Evolutionary conservation across 352 stramenopile genomes (phyloP).

Genomic region (Thalassiosira oceanica): DNA sequence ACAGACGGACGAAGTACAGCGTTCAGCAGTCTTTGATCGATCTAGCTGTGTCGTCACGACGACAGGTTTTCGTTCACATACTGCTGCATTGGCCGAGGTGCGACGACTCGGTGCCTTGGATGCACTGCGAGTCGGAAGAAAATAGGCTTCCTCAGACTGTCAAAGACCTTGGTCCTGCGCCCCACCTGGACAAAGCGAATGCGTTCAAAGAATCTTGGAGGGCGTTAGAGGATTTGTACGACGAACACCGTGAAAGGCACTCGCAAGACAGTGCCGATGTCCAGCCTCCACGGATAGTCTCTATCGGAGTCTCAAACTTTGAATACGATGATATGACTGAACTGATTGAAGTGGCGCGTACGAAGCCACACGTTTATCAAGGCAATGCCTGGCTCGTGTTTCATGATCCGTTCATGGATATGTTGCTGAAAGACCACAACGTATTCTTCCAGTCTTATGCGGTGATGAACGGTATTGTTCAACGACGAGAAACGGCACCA

Average conservation of each 20-base stretch:
- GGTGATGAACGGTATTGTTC: constrained; percentile 64
- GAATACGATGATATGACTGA: constrained; percentile 67
- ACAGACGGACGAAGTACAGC: constrained; percentile 70
- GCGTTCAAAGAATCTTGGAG: constrained; percentile 77
- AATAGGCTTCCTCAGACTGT: constrained; percentile 45
- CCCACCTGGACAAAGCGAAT: constrained; percentile 64
- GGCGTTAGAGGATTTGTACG: constrained; percentile 66
- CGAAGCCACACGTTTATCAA: constrained; percentile 71
- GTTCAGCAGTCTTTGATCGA: constrained; percentile 56
- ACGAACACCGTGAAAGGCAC: constrained; percentile 6
- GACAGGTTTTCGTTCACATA: constrained; percentile 66
- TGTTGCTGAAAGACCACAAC: constrained; percentile 52
- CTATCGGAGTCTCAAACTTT: constrained; percentile 83
- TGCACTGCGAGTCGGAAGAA: constrained; percentile 79
- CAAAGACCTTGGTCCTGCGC: constrained; percentile 61
- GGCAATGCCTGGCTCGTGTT: constrained; percentile 70
- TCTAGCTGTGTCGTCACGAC: constrained; percentile 21
- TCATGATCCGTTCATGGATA: constrained; percentile 62
- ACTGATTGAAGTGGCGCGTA: constrained; percentile 38
- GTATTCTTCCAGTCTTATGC: constrained; percentile 74
- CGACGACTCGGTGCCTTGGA: constrained; percentile 75
- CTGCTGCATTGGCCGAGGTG: constrained; percentile 78
- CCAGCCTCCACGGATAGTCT: constrained; percentile 55
- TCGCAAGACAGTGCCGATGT: no score
- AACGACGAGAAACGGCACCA: constrained; percentile 28